Base-by-base conservation (phyloP, 2,329 filamentous ascomycete species). In the Pseudofabraea citricarpa region DNA sequence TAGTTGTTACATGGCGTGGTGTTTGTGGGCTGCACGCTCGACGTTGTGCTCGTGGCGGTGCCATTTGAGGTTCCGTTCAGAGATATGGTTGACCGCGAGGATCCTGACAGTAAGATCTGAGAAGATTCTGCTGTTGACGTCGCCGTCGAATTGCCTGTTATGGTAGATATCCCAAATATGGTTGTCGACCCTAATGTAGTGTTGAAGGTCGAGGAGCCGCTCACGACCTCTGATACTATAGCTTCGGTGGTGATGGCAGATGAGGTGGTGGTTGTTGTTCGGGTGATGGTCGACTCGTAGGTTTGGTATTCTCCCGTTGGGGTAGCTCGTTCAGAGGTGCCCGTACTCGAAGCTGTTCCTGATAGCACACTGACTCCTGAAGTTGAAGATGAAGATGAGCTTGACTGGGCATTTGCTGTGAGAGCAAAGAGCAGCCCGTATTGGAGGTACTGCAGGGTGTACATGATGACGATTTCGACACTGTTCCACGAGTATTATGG, bases 1-100 rank as follows among this genome's bases (percentile, higher is more conserved):
- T 87, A 81, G 61, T 81, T 81, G 65, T 94, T 94, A 72, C 88
- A 94, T 4, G 86, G 81, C 46, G 81, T 80, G 0, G 85, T 90
- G 63, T 90, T 91, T 36, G 75, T 78, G 1, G 82, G 73, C 40
- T 49, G 3, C 60, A 64, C 60, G 20, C 65, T 52, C 20, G 65
- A 66, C 9, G 68, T 62, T 10, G 72, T 70, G 27, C 63, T 62
- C 27, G 69, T 73, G 13, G 65, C 44, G 3, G 72, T 74, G 2
- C 70, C 65, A 26, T 72, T 73, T 7, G 63, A 63, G 42, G 74
- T 75, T 31, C 71, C 70, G 22, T 73, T 73, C 19, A 73, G 55
- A 2, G 66, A 59, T 22, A 37, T 49, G 19, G 58, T 61, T 3
- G 56, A 36, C 43, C 45, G n/a, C 40, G 59, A 56, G 9, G 55